Percentiles rank a stretch among this genome's conserved stretches.
Conservation (phyloP, 1,139 yeast species). For the Saccharomycopsis hybrid region DNA sequence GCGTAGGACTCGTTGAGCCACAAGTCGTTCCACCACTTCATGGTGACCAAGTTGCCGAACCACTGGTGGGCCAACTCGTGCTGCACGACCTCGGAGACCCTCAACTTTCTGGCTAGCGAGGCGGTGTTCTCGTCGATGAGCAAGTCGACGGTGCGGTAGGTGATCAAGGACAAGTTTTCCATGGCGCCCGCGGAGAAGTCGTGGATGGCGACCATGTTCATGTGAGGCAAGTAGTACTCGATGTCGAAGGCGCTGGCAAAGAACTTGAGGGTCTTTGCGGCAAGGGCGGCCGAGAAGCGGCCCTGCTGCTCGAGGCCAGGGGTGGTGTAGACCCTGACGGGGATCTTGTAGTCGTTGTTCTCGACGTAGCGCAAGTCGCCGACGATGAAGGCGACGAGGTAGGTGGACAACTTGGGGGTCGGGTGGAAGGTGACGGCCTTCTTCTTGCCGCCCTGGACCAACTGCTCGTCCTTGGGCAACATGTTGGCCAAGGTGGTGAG, state of each 20-base stretch:
- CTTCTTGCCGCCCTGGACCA: slow-evolving; percentile 42
- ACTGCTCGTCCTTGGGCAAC: slow-evolving; percentile 54
- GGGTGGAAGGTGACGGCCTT: slow-evolving; percentile 45
- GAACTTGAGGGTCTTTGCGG: slow-evolving; percentile 62
- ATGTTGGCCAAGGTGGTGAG: slow-evolving; percentile 73
- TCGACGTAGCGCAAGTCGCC: slow-evolving; percentile 74
- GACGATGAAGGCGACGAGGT: slow-evolving; percentile 68
- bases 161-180: slow-evolving; percentile 78
- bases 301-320: slow-evolving; percentile 62
- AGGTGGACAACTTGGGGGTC: slow-evolving; percentile 72
- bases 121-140: slow-evolving; percentile 54
- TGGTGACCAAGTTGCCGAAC: slow-evolving; percentile 78
- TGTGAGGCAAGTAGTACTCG: slow-evolving; percentile 65
- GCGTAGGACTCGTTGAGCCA: slow-evolving; percentile 86
- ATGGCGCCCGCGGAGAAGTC: slow-evolving; percentile 75
- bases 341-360: slow-evolving; percentile 46
- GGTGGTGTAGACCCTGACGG: slow-evolving; percentile 68
- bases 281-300: slow-evolving; percentile 53
- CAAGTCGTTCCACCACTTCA: slow-evolving; percentile 84
- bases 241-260: slow-evolving; percentile 60
- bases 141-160: slow-evolving; percentile 62
- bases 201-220: slow-evolving; percentile 70
- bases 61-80: slow-evolving; percentile 83
- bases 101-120: slow-evolving; percentile 48
- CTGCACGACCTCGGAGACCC: slow-evolving; percentile 73